Conservation (phyloP, 495 filamentous ascomycete species). For the Talaromyces wortmannii region DNA sequence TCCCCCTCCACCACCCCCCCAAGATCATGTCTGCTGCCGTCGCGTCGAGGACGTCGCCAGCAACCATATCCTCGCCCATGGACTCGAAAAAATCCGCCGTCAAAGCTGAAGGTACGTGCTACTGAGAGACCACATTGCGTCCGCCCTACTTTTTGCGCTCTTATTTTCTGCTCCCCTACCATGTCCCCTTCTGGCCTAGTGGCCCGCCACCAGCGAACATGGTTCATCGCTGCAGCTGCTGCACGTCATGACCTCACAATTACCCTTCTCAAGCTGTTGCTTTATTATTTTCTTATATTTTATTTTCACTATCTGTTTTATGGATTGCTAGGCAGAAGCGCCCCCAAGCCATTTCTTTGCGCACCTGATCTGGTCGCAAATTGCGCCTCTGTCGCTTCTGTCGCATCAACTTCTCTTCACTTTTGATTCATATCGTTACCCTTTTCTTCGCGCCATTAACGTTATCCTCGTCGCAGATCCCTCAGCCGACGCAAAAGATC, state of each 20-base stretch:
- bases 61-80: slow-evolving; percentile 34
- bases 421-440: background rate
- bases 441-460: background rate
- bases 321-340: too few relatives aligned
- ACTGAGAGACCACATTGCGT: background rate
- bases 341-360: background rate
- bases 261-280: slow-evolving; percentile 4
- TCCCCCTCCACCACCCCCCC: slow-evolving; percentile 12
- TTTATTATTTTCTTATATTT: background rate
- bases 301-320: too few relatives aligned
- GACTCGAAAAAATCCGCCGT: slow-evolving; percentile 42
- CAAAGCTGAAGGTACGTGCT: slow-evolving; percentile 37
- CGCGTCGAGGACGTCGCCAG: slow-evolving; percentile 31
- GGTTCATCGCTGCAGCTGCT: background rate
- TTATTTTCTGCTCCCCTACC: background rate
- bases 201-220: slow-evolving; percentile 28
- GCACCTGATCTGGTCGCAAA: too few relatives aligned
- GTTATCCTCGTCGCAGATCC: slow-evolving; percentile 24
- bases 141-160: too few relatives aligned
- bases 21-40: slow-evolving; percentile 40
- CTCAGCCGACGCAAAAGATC: slow-evolving; percentile 35
- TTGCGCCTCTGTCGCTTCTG: slow-evolving; percentile 8
- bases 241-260: slow-evolving; percentile 40
- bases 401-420: background rate
- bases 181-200: slow-evolving; percentile 22